Percentiles rank a stretch among this genome's conserved stretches.
These are phyloP conservation scores for Samsoniella hepiali DNA, from an alignment of 2,329 filamentous ascomycete genomes.

Conservation along the genomic window DNA sequence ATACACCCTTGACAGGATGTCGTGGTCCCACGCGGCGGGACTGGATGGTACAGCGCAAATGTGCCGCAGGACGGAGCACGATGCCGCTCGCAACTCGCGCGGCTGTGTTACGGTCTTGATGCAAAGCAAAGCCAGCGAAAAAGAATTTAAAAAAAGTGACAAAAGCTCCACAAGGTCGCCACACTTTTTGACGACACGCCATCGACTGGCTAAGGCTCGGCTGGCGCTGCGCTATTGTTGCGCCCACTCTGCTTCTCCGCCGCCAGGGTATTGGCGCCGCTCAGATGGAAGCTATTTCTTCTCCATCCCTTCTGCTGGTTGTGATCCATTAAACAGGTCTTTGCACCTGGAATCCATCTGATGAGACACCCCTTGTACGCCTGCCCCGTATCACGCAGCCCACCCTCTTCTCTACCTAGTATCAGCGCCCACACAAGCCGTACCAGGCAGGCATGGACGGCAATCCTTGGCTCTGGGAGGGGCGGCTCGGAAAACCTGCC, in stretches of 20 bases:
- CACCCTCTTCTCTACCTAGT: constrained; percentile 17
- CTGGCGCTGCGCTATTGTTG: constrained; percentile 17
- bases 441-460: constrained; percentile 22
- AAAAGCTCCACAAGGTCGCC: constrained; percentile 14
- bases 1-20: background rate
- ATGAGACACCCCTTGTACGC: constrained; percentile 33
- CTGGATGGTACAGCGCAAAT: constrained; percentile 4
- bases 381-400: constrained; percentile 29
- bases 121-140: constrained; percentile 9
- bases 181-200: constrained; percentile 15
- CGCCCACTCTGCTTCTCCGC: constrained; percentile 1
- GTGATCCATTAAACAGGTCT: constrained; percentile 15
- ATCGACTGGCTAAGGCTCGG: constrained; percentile 12
- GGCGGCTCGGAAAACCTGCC: constrained; percentile 9
- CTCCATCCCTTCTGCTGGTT: constrained; percentile 18
- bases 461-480: constrained; percentile 15
- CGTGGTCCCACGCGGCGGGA: constrained; percentile 4
- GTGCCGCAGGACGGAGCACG: constrained; percentile 1
- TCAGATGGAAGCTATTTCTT: constrained; percentile 17
- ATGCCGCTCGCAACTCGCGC: constrained; percentile 5
- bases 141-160: background rate
- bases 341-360: constrained; percentile 30
- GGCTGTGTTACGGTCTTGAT: constrained; percentile 9
- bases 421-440: constrained; percentile 27
- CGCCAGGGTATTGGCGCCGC: constrained; percentile 12